Percentiles rank a stretch among this genome's conserved stretches.
Evolutionary conservation across 2,329 filamentous ascomycete genomes (phyloP).

Genomic region (Botrytis fabae): DNA sequence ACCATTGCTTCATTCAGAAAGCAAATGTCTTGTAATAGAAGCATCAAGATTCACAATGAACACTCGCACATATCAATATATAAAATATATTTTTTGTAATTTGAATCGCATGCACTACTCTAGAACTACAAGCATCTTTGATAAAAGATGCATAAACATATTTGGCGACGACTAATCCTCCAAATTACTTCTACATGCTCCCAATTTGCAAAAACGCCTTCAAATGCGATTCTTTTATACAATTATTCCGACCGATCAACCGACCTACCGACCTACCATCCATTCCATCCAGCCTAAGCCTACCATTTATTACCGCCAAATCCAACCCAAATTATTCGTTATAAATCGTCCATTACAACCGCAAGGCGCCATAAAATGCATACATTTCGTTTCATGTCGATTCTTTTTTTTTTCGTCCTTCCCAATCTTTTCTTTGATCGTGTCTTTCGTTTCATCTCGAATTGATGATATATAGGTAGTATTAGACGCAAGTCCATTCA

Average conservation of each 20-base stretch:
- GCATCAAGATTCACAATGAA: background rate
- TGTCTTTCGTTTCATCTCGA: background rate
- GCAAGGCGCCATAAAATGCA: conserved; percentile 16
- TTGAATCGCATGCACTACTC: conserved; percentile 7
- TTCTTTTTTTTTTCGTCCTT: background rate
- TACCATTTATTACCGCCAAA: conserved; percentile 13
- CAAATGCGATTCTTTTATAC: conserved; percentile 19
- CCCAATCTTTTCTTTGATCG: background rate
- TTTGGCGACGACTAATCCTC: conserved; percentile 5
- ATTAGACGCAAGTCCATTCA: conserved; percentile 61
- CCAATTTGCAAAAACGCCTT: conserved; percentile 16
- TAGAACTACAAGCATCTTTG: conserved; percentile 18
- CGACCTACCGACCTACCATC: background rate
- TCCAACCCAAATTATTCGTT: conserved; percentile 20
- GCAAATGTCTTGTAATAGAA: background rate
- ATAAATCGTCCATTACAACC: conserved; percentile 21
- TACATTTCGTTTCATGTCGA: conserved; percentile 13
- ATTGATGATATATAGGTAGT: background rate
- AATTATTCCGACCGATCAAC: conserved; percentile 14
- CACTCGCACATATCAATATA: background rate
- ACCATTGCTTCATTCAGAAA: background rate
- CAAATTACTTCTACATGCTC: conserved; percentile 22
- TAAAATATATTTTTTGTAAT: background rate
- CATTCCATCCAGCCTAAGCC: background rate
- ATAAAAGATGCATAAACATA: background rate